Percentiles rank a stretch among this genome's conserved stretches.
Conservation (phyloP, 768 basidiomycete species). For the Cytidiella melzeri region DNA sequence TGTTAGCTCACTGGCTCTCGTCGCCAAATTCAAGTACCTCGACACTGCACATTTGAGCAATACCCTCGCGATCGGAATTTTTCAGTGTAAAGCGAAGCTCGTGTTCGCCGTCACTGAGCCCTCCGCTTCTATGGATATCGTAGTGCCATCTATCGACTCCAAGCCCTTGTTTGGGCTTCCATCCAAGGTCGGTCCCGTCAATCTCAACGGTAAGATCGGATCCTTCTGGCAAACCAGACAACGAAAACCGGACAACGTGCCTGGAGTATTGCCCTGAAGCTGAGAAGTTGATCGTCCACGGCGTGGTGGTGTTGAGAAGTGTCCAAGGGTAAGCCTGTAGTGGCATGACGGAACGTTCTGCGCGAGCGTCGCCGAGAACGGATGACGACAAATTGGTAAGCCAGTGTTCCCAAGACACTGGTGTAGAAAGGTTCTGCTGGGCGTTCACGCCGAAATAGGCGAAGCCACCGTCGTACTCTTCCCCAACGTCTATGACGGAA, state of each 20-base stretch:
- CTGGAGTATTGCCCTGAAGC: slow-evolving; percentile 61
- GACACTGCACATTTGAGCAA: slow-evolving; percentile 70
- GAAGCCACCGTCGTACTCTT: slow-evolving; percentile 78
- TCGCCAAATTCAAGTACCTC: slow-evolving; percentile 71
- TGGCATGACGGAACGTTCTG: slow-evolving; percentile 70
- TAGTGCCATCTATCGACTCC: slow-evolving; percentile 77
- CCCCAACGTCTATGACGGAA: slow-evolving; percentile 72
- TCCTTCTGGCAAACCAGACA: slow-evolving; percentile 58
- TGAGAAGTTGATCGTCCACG: slow-evolving; percentile 55
- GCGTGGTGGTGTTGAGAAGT: slow-evolving; percentile 50
- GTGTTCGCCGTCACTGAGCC: slow-evolving; percentile 47
- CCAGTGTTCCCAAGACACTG: slow-evolving; percentile 71
- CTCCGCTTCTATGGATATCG: slow-evolving; percentile 39
- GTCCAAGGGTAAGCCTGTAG: slow-evolving; percentile 75
- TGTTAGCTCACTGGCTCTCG: slow-evolving; percentile 43
- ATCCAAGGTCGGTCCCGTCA: slow-evolving; percentile 54
- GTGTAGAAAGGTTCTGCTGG: slow-evolving; percentile 33
- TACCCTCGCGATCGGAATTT: slow-evolving; percentile 40
- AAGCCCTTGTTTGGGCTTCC: slow-evolving; percentile 50
- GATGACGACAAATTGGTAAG: slow-evolving; percentile 29
- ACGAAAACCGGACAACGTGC: slow-evolving; percentile 61
- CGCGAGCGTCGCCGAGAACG: slow-evolving; percentile 26
- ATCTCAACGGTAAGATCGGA: slow-evolving; percentile 51
- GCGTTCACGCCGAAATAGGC: slow-evolving; percentile 71
- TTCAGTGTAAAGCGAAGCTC: slow-evolving; percentile 51